Percentiles rank a stretch among this genome's conserved stretches.
phyloP scores from a whole-genome alignment of 805 yeast genomes.

The Ogataea kodamae region DNA sequence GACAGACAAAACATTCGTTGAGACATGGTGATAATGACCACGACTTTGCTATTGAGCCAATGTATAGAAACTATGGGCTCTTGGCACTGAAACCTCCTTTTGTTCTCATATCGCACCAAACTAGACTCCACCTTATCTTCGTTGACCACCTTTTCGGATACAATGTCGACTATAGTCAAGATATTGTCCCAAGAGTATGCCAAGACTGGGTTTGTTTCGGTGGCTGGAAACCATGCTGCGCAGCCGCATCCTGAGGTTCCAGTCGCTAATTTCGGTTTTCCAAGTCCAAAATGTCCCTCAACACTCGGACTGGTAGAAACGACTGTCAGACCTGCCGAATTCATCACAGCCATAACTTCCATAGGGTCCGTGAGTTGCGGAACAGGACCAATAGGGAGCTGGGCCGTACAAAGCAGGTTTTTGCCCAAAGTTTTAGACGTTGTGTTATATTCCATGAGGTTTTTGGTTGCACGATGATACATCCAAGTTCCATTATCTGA shows the following conservation, averaged over 20 bases:
- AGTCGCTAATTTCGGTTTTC: slow-evolving; percentile 41
- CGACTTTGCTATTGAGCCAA: slow-evolving; percentile 49
- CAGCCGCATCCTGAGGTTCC: slow-evolving; percentile 40
- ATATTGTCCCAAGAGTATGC: slow-evolving; percentile 70
- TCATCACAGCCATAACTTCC: slow-evolving; percentile 60
- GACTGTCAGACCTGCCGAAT: slow-evolving; percentile 46
- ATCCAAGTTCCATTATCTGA: slow-evolving; percentile 58
- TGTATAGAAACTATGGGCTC: slow-evolving; percentile 51
- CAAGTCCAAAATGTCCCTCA: slow-evolving; percentile 52
- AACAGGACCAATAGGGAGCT: slow-evolving; percentile 60
- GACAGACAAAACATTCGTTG: slow-evolving; percentile 44
- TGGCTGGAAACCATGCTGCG: slow-evolving; percentile 63
- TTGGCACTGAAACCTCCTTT: slow-evolving; percentile 41
- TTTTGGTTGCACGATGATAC: slow-evolving; percentile 60
- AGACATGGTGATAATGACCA: slow-evolving; percentile 42
- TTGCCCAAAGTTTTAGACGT: slow-evolving; percentile 42
- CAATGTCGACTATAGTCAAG: slow-evolving; percentile 52
- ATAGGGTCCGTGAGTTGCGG: slow-evolving; percentile 51
- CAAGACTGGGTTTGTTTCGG: slow-evolving; percentile 40
- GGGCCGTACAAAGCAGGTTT: slow-evolving; percentile 38
- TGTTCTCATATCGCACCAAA: slow-evolving; percentile 35
- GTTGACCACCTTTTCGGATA: slow-evolving; percentile 31
- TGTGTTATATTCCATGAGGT: slow-evolving; percentile 49
- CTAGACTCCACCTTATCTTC: slow-evolving; percentile 24
- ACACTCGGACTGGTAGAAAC: slow-evolving; percentile 51